Base-by-base conservation (phyloP, 768 basidiomycete genomes). In the Saitozyma podzolica region DNA sequence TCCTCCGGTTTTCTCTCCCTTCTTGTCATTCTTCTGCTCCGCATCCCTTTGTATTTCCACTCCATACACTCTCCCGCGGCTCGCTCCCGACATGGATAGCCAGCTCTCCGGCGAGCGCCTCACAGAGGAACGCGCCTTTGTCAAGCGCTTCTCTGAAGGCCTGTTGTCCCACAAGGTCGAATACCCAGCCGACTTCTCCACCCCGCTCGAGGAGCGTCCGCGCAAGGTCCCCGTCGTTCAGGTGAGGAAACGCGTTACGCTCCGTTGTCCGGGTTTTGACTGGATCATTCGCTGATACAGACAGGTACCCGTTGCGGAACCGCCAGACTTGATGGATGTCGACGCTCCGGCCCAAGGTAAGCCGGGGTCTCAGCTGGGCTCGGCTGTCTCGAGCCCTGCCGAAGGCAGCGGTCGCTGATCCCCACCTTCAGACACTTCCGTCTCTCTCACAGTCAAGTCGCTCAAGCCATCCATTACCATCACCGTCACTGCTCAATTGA, bases 381-480 rank as follows among this genome's bases (percentile, higher is more conserved):
- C 29, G 29, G 29, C 29, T 29, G 29, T 29, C 29, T 29, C 5
- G 29, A 29, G 29, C 29, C 29, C 29, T 29, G 29, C 29, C 29
- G 29, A 29, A 29, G 29, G 29, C 29, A 29, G 29, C 29, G 29
- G 29, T 29, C 29, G 45, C 45, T 47, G 45, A 47, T 47, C 19
- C 41, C 29, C 29, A 29, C 29, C 40, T 9, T 9, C 52, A 65
- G 60, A 63, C 49, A 81, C 83, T 55, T 79, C 85, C 40, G 80
- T 97, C 68, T 82, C 82, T 19, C 80, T 99, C 68, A 89, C 86
- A 56, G 86, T 99, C 84, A 97, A 96, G 81, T 96, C 91, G 53
- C 83, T 87, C 73, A 98, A 98, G 76, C 96, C 96, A 0, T 82
- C 91, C 20, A 84, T 87, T 52, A 81, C 88, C 0, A 89, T 89